Evolutionary conservation across 108 stramenopile genomes (phyloP).

Genomic region (Skeletonema costatum): DNA sequence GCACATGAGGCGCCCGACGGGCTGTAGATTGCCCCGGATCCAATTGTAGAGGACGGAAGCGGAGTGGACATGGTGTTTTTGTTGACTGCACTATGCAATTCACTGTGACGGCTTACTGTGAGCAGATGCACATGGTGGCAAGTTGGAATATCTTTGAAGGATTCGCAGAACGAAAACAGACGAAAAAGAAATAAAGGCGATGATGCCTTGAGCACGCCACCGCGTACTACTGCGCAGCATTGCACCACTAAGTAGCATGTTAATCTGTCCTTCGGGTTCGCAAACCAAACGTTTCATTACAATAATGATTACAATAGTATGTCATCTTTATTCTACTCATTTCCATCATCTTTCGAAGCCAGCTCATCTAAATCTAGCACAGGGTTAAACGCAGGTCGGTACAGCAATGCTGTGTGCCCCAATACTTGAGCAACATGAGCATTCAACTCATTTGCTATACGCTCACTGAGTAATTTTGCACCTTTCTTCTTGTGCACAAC

Average conservation of each 20-base stretch:
- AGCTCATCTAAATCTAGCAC: constrained; percentile 70
- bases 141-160: too few relatives aligned
- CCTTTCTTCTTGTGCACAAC: constrained; percentile 75
- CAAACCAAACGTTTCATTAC: too few relatives aligned
- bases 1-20: background rate
- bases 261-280: too few relatives aligned
- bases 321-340: background rate
- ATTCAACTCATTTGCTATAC: constrained; percentile 59
- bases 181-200: too few relatives aligned
- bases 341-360: constrained; percentile 6
- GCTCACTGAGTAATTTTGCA: constrained; percentile 59
- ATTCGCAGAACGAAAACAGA: too few relatives aligned
- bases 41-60: constrained; percentile 18
- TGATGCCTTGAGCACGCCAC: too few relatives aligned
- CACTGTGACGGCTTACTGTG: background rate
- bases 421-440: constrained; percentile 81
- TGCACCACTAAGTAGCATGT: too few relatives aligned
- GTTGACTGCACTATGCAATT: background rate
- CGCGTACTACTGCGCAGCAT: too few relatives aligned
- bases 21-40: constrained; percentile 15
- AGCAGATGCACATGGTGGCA: too few relatives aligned
- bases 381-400: constrained; percentile 69
- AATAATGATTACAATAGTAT: too few relatives aligned
- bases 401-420: constrained; percentile 80
- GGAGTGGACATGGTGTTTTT: constrained; percentile 7